These are phyloP conservation scores for Daldinia sp. DNA, from an alignment of 2,329 filamentous ascomycete species.

Conservation along the genomic window DNA sequence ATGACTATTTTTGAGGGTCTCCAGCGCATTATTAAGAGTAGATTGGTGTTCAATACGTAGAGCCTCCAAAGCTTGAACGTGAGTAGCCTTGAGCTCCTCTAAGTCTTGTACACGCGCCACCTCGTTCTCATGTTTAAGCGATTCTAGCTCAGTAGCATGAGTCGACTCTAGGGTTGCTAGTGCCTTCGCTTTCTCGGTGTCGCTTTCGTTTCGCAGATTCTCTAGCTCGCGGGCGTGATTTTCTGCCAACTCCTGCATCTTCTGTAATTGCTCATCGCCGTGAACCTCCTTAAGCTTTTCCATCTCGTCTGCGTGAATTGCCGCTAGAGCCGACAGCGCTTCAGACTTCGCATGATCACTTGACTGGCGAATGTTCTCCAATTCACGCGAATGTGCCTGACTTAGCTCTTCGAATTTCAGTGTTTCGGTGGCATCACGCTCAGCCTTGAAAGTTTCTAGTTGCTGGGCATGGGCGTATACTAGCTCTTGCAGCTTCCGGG, in stretches of 20 bases:
- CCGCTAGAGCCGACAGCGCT: constrained; percentile 31
- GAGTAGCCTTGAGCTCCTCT: constrained; percentile 37
- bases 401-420: constrained; percentile 36
- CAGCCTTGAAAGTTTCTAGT: constrained; percentile 36
- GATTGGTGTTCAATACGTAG: constrained; percentile 38
- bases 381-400: constrained; percentile 30
- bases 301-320: constrained; percentile 22
- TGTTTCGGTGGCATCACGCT: constrained; percentile 35
- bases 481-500: constrained; percentile 32
- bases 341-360: constrained; percentile 30
- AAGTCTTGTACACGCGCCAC: constrained; percentile 25
- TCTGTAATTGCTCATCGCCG: constrained; percentile 8
- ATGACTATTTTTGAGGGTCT: constrained; percentile 35
- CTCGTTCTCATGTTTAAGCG: constrained; percentile 9
- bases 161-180: constrained; percentile 27
- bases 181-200: constrained; percentile 30
- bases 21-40: constrained; percentile 29
- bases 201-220: constrained; percentile 29
- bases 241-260: constrained; percentile 35
- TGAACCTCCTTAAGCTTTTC: constrained; percentile 4
- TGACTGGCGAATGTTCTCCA: constrained; percentile 35
- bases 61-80: constrained; percentile 36
- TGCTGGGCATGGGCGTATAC: constrained; percentile 28
- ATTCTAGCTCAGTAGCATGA: constrained; percentile 17
- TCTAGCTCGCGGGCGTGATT: constrained; percentile 34